Conservation (phyloP, 2,329 filamentous ascomycete genomes). For the Arthrinium puccinioides region DNA sequence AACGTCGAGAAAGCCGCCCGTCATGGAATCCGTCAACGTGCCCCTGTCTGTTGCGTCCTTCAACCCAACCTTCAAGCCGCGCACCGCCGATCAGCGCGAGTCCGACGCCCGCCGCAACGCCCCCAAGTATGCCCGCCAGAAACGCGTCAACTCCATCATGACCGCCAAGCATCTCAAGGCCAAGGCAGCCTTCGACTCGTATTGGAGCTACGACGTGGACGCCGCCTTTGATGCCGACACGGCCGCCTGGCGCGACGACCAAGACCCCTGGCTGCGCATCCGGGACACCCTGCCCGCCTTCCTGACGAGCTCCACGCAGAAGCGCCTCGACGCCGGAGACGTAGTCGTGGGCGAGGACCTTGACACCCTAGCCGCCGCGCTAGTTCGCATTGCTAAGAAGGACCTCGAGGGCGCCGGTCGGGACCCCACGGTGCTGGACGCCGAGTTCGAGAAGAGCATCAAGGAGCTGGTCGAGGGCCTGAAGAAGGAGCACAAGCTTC, state of each 20-base stretch:
- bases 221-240: neutral
- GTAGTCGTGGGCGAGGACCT: conserved; percentile 9
- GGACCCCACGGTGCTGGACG: conserved; percentile 6
- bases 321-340: conserved; percentile 2
- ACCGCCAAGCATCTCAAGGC: conserved; percentile 11
- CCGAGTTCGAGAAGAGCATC: conserved; percentile 4
- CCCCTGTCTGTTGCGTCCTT: no score
- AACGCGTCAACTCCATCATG: conserved; percentile 10
- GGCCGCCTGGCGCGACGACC: neutral
- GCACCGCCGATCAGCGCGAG: conserved; percentile 10
- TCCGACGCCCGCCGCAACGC: conserved; percentile 9
- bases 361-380: conserved; percentile 6
- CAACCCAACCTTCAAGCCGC: no score
- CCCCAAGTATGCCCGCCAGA: conserved; percentile 11
- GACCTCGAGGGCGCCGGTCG: conserved; percentile 10
- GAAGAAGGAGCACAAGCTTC: conserved; percentile 6
- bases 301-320: conserved; percentile 6
- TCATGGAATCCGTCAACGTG: no score
- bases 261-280: conserved; percentile 11
- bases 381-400: conserved; percentile 8
- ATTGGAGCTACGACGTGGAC: conserved; percentile 8
- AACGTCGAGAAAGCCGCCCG: no score
- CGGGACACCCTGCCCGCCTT: conserved; percentile 9
- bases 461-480: conserved; percentile 7
- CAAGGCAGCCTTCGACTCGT: conserved; percentile 11